These are phyloP conservation scores for Santalum album DNA, from an alignment of 164 flowering plant genomes.

Conservation along the genomic window DNA sequence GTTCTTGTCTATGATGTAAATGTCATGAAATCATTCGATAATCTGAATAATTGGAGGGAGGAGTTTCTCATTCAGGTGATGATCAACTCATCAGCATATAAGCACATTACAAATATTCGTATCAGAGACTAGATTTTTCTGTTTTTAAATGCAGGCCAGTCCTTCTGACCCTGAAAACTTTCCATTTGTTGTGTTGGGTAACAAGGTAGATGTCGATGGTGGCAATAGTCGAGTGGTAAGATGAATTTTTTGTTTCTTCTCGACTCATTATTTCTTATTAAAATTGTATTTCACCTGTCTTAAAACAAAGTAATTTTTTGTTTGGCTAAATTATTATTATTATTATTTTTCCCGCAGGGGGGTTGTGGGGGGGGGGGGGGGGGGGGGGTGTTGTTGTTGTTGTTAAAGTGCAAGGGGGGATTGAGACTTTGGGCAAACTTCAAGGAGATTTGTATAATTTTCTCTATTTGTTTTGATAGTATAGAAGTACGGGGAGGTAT, in stretches of 20 bases:
- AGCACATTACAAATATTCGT: not conserved
- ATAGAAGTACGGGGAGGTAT: no score
- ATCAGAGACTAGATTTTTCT: not conserved
- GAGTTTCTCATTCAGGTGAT: slow-evolving; percentile 6
- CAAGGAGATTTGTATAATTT: no score
- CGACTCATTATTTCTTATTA: no score
- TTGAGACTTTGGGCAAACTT: no score
- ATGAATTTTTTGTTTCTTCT: not conserved
- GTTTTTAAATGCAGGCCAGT: slow-evolving; percentile 5
- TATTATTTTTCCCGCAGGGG: no score
- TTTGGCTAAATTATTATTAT: no score
- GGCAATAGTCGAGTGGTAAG: slow-evolving; percentile 9
- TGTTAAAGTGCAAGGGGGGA: no score
- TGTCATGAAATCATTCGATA: slow-evolving; percentile 6
- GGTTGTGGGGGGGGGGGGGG: no score
- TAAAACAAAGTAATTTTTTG: no score
- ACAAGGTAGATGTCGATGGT: slow-evolving; percentile 8
- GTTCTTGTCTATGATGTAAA: slow-evolving; percentile 9
- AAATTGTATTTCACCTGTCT: no score
- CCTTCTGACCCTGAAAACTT: slow-evolving; percentile 6
- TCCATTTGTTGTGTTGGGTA: slow-evolving; percentile 8
- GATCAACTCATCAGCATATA: not conserved
- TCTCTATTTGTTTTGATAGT: no score
- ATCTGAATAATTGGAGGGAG: slow-evolving; percentile 6
- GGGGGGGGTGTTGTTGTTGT: no score